Evolutionary conservation across 2,329 filamentous ascomycete species (phyloP).

Genomic region (Akanthomyces muscarius): DNA sequence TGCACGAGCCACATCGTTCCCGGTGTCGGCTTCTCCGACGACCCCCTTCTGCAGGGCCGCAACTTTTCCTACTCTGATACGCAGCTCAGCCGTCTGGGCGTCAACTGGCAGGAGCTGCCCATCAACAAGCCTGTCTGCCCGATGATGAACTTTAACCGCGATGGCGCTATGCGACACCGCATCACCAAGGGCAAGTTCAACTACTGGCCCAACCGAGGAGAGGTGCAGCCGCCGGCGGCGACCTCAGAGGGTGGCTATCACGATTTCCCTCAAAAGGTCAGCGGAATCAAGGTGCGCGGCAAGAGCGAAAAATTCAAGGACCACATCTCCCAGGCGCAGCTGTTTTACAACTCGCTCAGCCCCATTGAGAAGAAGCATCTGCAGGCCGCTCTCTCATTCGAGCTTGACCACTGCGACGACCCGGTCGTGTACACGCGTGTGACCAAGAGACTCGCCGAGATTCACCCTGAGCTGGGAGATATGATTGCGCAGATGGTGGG

Average conservation of each 20-base stretch:
- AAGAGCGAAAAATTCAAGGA: conserved; percentile 72
- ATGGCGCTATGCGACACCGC: conserved; percentile 67
- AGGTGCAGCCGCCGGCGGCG: conserved; percentile 61
- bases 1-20: conserved; percentile 76
- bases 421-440: conserved; percentile 70
- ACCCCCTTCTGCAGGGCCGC: conserved; percentile 69
- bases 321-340: conserved; percentile 71
- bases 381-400: conserved; percentile 68
- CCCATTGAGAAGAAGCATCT: conserved; percentile 66
- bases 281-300: conserved; percentile 66
- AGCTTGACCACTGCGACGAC: conserved; percentile 80
- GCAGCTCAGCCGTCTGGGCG: conserved; percentile 64
- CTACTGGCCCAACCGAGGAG: conserved; percentile 58
- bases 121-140: conserved; percentile 74
- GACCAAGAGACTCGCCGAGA: conserved; percentile 63
- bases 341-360: conserved; percentile 77
- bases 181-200: conserved; percentile 67
- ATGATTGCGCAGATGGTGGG: conserved; percentile 68
- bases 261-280: conserved; percentile 59
- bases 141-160: conserved; percentile 72
- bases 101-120: conserved; percentile 73
- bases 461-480: conserved; percentile 66
- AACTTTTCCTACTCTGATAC: conserved; percentile 67
- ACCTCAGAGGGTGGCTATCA: conserved; percentile 62
- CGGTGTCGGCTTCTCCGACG: conserved; percentile 72